phyloP scores from a whole-genome alignment of 495 filamentous ascomycete genomes.

The Xylaria nigripes region DNA sequence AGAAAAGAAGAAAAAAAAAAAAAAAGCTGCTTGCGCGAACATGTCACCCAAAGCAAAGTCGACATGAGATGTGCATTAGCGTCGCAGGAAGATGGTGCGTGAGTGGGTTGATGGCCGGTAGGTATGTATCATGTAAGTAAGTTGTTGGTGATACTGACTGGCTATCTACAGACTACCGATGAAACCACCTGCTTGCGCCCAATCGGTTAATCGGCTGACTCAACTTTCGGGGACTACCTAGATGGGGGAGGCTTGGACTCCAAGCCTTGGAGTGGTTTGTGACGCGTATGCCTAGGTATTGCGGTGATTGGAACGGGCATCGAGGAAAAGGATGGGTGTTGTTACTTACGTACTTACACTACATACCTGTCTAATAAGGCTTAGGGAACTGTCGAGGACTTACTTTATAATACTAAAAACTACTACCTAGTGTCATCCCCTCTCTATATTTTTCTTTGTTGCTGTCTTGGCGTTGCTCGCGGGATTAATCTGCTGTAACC shows the following conservation, averaged over 20 bases:
- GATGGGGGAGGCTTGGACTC: not conserved
- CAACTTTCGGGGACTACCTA: not conserved
- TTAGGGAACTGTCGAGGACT: no score
- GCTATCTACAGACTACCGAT: no score
- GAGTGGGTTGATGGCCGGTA: not conserved
- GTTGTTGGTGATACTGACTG: not conserved
- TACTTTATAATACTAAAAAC: no score
- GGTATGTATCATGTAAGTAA: not conserved
- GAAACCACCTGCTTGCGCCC: not conserved
- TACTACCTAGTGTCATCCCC: no score
- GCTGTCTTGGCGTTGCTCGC: no score
- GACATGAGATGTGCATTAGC: constrained; percentile 11
- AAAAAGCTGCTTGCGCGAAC: not conserved
- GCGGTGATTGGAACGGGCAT: no score
- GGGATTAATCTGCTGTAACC: no score
- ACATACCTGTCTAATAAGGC: no score
- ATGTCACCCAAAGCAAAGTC: not conserved
- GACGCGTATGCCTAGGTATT: not conserved
- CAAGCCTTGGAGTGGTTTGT: no score
- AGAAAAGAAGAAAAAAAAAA: not conserved
- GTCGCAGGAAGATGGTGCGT: not conserved
- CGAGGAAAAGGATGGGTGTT: no score
- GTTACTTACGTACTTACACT: no score
- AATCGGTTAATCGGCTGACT: not conserved
- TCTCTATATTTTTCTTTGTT: no score